A percentile compares a stretch with the other conserved stretches of the same genome.
phyloP scores from a whole-genome alignment of 495 filamentous ascomycete genomes.

The Trichoderma asperelloides region DNA sequence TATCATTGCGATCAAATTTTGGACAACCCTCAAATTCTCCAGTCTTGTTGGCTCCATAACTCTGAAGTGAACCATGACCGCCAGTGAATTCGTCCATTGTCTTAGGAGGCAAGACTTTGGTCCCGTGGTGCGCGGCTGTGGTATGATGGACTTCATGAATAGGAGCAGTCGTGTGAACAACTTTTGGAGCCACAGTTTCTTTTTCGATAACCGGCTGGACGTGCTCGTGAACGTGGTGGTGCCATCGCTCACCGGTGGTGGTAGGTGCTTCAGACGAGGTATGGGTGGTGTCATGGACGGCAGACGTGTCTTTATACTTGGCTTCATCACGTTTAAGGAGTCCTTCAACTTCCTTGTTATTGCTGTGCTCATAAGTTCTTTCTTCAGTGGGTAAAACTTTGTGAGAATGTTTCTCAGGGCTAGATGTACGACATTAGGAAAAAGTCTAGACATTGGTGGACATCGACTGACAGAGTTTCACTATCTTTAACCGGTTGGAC shows the following conservation, averaged over 20 bases:
- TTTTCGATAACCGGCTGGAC: constrained; percentile 60
- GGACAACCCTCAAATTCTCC: background rate
- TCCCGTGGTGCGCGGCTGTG: constrained; percentile 48
- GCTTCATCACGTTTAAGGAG: constrained; percentile 38
- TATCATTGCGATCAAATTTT: background rate
- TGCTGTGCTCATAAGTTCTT: constrained; percentile 45
- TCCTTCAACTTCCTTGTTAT: constrained; percentile 32
- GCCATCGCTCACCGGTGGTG: constrained; percentile 52
- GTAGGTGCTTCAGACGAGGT: constrained; percentile 35
- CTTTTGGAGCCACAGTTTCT: constrained; percentile 53
- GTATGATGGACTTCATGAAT: constrained; percentile 60
- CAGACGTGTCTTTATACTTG: constrained; percentile 41
- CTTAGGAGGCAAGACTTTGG: constrained; percentile 50
- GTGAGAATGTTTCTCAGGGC: constrained; percentile 39
- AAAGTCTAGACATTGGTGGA: background rate
- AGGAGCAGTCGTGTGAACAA: constrained; percentile 59
- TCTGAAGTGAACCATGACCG: background rate
- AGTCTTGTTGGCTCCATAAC: background rate
- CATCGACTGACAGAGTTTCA: constrained; percentile 23
- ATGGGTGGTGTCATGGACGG: constrained; percentile 36
- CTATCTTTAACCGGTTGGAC: constrained; percentile 43
- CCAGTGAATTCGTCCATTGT: constrained; percentile 47
- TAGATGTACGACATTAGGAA: background rate
- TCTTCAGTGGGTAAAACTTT: constrained; percentile 44
- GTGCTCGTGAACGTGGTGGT: constrained; percentile 54